A percentile compares a stretch with the other conserved stretches of the same genome.
Conservation (phyloP, 257 asterid species). For the Salvia hispanica region DNA sequence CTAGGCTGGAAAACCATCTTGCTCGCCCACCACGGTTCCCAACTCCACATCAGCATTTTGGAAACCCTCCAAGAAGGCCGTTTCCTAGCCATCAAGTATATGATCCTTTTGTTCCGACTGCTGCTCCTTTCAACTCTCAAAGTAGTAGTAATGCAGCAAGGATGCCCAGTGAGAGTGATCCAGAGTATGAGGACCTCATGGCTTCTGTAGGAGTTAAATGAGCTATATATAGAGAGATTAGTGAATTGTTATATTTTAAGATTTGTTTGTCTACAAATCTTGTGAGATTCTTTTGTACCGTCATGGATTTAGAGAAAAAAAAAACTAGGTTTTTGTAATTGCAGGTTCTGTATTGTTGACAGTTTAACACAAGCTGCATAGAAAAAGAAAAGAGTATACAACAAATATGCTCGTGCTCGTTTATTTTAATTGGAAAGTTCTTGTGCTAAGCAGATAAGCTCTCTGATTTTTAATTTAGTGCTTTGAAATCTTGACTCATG, state of each 20-base stretch:
- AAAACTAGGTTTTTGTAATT: constrained; percentile 15
- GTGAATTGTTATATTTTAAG: neutral
- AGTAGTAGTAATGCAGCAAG: constrained; percentile 45
- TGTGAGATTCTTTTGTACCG: constrained; percentile 29
- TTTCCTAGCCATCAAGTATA: constrained; percentile 59
- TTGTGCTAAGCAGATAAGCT: too few species aligned
- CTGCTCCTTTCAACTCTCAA: constrained; percentile 49
- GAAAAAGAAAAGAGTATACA: constrained; percentile 4
- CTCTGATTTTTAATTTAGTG: too few species aligned
- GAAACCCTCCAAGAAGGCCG: constrained; percentile 48
- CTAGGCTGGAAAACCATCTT: constrained; percentile 54
- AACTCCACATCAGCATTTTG: constrained; percentile 51
- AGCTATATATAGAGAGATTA: constrained; percentile 22
- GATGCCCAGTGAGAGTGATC: constrained; percentile 58
- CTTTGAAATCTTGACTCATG: neutral
- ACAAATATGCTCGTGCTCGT: neutral
- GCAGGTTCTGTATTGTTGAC: constrained; percentile 16
- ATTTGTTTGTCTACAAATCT: constrained; percentile 17
- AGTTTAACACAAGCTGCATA: constrained; percentile 9
- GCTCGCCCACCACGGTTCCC: constrained; percentile 48
- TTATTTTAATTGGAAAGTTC: neutral
- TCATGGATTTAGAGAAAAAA: constrained; percentile 3
- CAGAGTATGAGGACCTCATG: constrained; percentile 85
- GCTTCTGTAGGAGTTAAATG: constrained; percentile 80
- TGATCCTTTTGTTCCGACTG: constrained; percentile 81